phyloP scores from a whole-genome alignment of 2,329 filamentous ascomycete genomes.

The Stemphylium vesicarium region DNA sequence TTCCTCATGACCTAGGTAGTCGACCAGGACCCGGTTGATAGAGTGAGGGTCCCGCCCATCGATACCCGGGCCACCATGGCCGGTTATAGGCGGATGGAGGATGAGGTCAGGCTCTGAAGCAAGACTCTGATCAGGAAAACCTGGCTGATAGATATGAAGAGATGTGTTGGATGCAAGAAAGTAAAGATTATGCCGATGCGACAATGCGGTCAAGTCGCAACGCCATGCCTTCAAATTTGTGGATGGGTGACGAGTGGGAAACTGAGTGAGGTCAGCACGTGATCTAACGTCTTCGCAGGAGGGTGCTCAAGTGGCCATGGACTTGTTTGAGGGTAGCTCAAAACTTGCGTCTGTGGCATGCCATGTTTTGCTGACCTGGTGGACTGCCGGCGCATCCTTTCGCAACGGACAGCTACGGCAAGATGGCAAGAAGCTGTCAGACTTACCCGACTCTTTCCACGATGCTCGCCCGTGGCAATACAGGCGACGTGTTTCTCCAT shows the following conservation, averaged over 20 bases:
- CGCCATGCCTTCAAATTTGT: constrained; percentile 47
- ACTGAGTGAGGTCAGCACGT: constrained; percentile 18
- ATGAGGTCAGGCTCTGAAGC: constrained; percentile 45
- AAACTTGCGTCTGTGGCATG: not conserved
- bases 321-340: not conserved
- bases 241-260: constrained; percentile 10
- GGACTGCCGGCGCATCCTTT: not conserved
- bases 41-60: constrained; percentile 50
- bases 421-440: not conserved
- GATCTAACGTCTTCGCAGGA: not conserved
- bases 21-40: constrained; percentile 54
- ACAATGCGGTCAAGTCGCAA: constrained; percentile 56
- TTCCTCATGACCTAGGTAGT: constrained; percentile 55
- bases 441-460: constrained; percentile 33
- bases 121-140: constrained; percentile 52
- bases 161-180: constrained; percentile 52
- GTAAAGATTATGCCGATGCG: constrained; percentile 55
- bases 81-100: constrained; percentile 48
- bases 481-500: constrained; percentile 32
- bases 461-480: constrained; percentile 32
- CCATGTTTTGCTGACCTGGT: not conserved
- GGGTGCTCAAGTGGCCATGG: not conserved
- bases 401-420: not conserved
- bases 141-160: constrained; percentile 54
- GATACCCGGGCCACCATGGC: constrained; percentile 30